Evolutionary conservation across 2,329 filamentous ascomycete genomes (phyloP).

Genomic region (Incumbomyces lentus): DNA sequence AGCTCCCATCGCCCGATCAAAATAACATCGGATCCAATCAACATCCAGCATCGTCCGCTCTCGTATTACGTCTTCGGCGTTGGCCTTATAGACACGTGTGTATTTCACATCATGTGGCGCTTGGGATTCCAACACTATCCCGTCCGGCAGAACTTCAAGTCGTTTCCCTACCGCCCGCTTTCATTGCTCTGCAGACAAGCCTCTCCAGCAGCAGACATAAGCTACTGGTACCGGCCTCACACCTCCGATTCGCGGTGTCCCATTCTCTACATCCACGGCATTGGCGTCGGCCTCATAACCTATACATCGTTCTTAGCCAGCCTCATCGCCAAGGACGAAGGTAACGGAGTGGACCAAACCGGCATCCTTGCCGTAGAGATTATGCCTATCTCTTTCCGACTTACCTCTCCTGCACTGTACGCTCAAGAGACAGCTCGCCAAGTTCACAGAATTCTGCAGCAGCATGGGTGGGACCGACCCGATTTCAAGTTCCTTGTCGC

Average conservation of each 20-base stretch:
- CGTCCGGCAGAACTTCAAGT: background rate
- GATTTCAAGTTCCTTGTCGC: conserved; percentile 48
- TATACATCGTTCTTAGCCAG: background rate
- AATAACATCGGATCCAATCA: conserved; percentile 55
- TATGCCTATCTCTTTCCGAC: conserved; percentile 46
- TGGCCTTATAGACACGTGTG: conserved; percentile 19
- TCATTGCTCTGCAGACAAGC: background rate
- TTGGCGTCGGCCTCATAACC: conserved; percentile 47
- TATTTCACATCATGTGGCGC: conserved; percentile 38
- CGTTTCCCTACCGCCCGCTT: background rate
- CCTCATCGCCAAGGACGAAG: conserved; percentile 16
- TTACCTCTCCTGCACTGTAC: conserved; percentile 44
- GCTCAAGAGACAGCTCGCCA: conserved; percentile 46
- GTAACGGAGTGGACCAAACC: background rate
- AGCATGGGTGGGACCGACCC: conserved; percentile 48
- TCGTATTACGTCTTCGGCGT: conserved; percentile 52
- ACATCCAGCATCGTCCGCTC: conserved; percentile 51
- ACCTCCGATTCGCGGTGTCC: conserved; percentile 44
- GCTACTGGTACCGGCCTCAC: conserved; percentile 58
- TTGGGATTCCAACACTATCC: conserved; percentile 1
- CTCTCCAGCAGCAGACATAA: background rate
- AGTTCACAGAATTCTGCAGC: conserved; percentile 46
- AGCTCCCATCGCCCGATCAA: conserved; percentile 49
- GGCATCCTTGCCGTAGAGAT: conserved; percentile 6
- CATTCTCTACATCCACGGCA: conserved; percentile 60